phyloP scores from a whole-genome alignment of 441 rosid species.

The Mallotus repandus region DNA sequence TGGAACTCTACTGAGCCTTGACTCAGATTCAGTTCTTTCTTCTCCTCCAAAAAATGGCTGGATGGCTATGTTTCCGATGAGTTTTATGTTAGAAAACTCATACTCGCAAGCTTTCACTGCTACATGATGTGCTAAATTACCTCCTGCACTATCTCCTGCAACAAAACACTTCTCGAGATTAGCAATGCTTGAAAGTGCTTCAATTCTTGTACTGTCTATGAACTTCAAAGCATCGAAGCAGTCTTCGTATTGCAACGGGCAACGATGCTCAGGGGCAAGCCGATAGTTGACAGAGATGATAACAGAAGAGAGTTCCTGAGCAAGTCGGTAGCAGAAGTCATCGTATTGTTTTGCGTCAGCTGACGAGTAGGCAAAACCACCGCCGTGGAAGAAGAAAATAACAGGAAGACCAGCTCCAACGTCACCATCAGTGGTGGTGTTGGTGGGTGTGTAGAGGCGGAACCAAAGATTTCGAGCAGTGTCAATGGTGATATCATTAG shows the following conservation, averaged over 20 bases:
- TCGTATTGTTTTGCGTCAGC: constrained; percentile 46
- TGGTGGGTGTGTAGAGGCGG: constrained; percentile 24
- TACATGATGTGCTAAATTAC: constrained; percentile 62
- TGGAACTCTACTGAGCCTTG: constrained; percentile 22
- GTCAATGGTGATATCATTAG: constrained; percentile 20
- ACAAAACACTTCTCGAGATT: constrained; percentile 54
- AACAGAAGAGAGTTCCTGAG: constrained; percentile 42
- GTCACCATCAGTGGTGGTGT: neutral
- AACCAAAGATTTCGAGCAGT: constrained; percentile 20
- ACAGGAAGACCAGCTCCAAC: constrained; percentile 40
- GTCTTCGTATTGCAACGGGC: constrained; percentile 62
- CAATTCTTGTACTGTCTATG: constrained; percentile 33
- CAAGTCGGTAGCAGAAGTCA: constrained; percentile 50
- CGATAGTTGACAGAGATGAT: constrained; percentile 72
- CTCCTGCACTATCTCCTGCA: constrained; percentile 79
- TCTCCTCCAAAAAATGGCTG: constrained; percentile 80
- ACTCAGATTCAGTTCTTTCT: constrained; percentile 66
- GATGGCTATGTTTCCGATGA: constrained; percentile 48
- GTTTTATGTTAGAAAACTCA: constrained; percentile 26
- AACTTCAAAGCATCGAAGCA: constrained; percentile 52
- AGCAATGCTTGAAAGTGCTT: constrained; percentile 39
- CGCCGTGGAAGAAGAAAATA: constrained; percentile 69
- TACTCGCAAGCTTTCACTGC: constrained; percentile 36
- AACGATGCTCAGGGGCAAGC: constrained; percentile 62
- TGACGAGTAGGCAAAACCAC: constrained; percentile 60